phyloP scores from a whole-genome alignment of 495 filamentous ascomycete genomes.

The Symbiotaphrina buchneri region DNA sequence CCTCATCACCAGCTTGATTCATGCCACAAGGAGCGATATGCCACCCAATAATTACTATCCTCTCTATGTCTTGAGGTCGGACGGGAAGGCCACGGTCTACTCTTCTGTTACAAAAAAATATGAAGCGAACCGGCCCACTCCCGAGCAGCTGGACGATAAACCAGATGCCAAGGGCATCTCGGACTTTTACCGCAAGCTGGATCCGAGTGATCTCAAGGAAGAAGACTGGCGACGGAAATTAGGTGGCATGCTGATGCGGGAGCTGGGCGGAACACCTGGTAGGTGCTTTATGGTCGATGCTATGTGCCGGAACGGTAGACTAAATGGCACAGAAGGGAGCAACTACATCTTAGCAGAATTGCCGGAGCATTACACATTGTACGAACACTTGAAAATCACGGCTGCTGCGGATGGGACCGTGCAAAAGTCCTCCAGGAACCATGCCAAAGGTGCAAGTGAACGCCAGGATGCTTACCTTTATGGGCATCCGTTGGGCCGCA shows the following conservation, averaged over 20 bases:
- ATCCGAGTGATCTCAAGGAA: constrained; percentile 17
- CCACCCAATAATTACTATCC: not conserved
- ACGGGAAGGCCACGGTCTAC: constrained; percentile 14
- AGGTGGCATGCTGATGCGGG: constrained; percentile 23
- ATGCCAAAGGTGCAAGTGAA: constrained; percentile 17
- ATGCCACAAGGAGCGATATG: too few species aligned
- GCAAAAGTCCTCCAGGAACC: constrained; percentile 11
- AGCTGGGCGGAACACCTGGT: constrained; percentile 13
- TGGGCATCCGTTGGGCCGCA: constrained; percentile 31
- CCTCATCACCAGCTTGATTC: too few species aligned
- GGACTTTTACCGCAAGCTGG: constrained; percentile 22
- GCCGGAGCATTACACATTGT: constrained; percentile 33
- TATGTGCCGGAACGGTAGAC: not conserved
- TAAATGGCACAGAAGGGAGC: constrained; percentile 8
- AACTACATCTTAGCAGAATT: constrained; percentile 26
- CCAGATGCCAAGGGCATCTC: constrained; percentile 22
- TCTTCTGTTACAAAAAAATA: too few species aligned
- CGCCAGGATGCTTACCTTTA: constrained; percentile 37
- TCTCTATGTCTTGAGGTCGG: constrained; percentile 8
- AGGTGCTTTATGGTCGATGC: too few species aligned
- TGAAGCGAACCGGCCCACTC: constrained; percentile 19
- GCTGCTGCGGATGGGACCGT: constrained; percentile 14
- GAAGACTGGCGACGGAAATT: constrained; percentile 31
- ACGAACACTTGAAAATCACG: constrained; percentile 27
- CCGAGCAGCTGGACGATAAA: constrained; percentile 18